These are phyloP conservation scores for Celoporthe dispersa DNA, from an alignment of 2,329 filamentous ascomycete genomes.

Conservation along the genomic window DNA sequence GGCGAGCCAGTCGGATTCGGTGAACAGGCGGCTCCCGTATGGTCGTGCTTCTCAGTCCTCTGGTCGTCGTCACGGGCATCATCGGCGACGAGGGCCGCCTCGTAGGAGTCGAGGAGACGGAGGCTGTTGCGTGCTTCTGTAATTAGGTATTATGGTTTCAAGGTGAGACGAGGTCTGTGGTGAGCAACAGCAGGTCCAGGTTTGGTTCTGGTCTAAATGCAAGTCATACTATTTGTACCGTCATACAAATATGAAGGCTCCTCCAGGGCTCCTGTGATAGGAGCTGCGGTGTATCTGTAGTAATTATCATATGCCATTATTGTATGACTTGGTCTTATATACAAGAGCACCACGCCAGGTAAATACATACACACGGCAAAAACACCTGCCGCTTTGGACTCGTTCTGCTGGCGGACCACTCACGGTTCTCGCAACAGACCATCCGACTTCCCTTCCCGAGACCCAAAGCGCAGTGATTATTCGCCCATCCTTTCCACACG, in stretches of 20 bases:
- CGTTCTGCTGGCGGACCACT: neutral
- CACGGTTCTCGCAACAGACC: neutral
- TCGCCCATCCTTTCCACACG: neutral
- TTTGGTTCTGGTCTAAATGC: neutral
- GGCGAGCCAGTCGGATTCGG: neutral
- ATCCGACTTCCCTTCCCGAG: neutral
- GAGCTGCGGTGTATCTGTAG: neutral
- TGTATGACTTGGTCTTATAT: neutral
- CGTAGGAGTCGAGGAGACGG: neutral
- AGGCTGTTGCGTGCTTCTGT: neutral
- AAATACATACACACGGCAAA: neutral
- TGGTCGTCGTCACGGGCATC: neutral
- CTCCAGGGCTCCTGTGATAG: no score
- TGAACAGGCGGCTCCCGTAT: no score
- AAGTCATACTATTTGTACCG: neutral
- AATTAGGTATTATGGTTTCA: neutral
- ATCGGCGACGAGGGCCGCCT: neutral
- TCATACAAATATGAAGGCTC: no score
- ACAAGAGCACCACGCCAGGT: neutral
- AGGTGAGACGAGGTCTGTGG: neutral
- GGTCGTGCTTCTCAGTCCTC: neutral
- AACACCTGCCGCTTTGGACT: neutral
- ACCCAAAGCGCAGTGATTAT: conserved; percentile 16
- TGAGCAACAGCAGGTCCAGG: neutral
- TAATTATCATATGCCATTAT: neutral